Percentiles rank a stretch among this genome's conserved stretches.
Evolutionary conservation across 805 yeast species (phyloP).

Genomic region (Ogataea nakhonphanomensis): DNA sequence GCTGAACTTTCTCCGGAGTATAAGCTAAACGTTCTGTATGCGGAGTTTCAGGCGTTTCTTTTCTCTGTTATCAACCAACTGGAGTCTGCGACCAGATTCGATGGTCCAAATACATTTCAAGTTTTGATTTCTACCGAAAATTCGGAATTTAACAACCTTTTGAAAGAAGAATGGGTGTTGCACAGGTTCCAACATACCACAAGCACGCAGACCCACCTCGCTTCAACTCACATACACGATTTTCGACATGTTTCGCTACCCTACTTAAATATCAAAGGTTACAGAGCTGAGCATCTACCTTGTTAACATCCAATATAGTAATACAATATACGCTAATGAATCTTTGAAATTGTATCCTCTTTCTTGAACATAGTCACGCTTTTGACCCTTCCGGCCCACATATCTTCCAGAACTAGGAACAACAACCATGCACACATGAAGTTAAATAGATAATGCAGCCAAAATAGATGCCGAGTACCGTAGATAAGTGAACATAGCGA

Average conservation of each 20-base stretch:
- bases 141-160: constrained; percentile 15
- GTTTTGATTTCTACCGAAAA: constrained; percentile 22
- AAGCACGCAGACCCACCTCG: constrained; percentile 10
- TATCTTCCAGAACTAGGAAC: constrained; percentile 23
- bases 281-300: constrained; percentile 15
- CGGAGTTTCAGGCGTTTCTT: constrained; percentile 27
- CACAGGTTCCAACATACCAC: constrained; percentile 13
- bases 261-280: constrained; percentile 27
- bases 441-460: constrained; percentile 77
- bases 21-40: constrained; percentile 15
- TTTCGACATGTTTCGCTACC: constrained; percentile 27
- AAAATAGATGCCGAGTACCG: constrained; percentile 80
- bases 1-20: constrained; percentile 14
- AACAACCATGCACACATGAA: constrained; percentile 54
- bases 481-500: constrained; percentile 61
- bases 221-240: constrained; percentile 14
- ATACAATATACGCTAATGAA: constrained; percentile 17
- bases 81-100: constrained; percentile 14
- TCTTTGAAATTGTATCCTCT: constrained; percentile 19
- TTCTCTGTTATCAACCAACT: constrained; percentile 25
- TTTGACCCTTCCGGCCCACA: constrained; percentile 19
- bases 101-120: constrained; percentile 20
- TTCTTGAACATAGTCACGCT: constrained; percentile 16
- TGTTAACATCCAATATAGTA: constrained; percentile 7
- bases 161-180: constrained; percentile 25